Conservation (phyloP, 352 stramenopile species). For the Phytopythium litorale region DNA sequence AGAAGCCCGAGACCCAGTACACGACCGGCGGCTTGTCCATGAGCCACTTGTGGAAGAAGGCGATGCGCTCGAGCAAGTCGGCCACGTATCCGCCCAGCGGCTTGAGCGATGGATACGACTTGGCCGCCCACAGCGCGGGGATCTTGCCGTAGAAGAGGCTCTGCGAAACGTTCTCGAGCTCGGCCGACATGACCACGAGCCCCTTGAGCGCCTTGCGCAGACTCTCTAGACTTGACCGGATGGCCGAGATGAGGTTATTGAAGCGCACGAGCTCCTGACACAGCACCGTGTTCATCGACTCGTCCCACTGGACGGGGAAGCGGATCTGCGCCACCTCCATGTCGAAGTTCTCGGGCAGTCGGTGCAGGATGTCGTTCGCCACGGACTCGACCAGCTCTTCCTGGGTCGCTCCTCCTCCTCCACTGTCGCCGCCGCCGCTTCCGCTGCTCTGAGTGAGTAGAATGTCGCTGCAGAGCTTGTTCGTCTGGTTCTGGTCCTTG, state of each 20-base stretch:
- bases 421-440: conserved; percentile 52
- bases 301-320: conserved; percentile 90
- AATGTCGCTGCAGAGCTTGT: conserved; percentile 91
- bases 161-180: conserved; percentile 92
- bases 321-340: conserved; percentile 91
- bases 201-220: conserved; percentile 91
- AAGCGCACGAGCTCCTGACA: conserved; percentile 94
- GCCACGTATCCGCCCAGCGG: conserved; percentile 89
- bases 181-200: conserved; percentile 92
- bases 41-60: conserved; percentile 91
- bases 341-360: conserved; percentile 90
- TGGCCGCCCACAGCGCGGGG: conserved; percentile 84
- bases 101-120: conserved; percentile 93
- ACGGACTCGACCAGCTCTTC: conserved; percentile 89
- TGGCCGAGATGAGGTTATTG: conserved; percentile 90
- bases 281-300: conserved; percentile 93
- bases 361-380: conserved; percentile 80
- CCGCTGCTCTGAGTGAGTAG: conserved; percentile 80
- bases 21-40: conserved; percentile 81
- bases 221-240: conserved; percentile 81
- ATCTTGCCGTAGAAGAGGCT: conserved; percentile 93
- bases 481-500: conserved; percentile 93
- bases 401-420: conserved; percentile 65
- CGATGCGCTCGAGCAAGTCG: conserved; percentile 89
- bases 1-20: conserved; percentile 95